phyloP scores from a whole-genome alignment of 805 yeast species.

The Nakazawaea populi region DNA sequence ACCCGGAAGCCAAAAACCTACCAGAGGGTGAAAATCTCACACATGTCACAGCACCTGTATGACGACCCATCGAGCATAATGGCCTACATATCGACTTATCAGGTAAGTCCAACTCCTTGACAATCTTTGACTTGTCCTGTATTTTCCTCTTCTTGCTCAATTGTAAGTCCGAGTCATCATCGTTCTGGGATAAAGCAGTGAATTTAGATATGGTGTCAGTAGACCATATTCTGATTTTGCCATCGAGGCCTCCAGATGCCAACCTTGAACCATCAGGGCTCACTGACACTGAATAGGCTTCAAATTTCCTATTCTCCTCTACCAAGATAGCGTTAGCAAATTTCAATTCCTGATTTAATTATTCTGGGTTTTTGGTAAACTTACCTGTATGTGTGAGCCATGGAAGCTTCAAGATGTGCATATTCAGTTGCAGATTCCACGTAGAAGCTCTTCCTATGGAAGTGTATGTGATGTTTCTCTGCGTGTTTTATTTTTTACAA shows the following conservation, averaged over 20 bases:
- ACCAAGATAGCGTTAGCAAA: constrained; percentile 4
- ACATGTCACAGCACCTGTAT: constrained; percentile 94
- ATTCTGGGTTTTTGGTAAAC: constrained; percentile 10
- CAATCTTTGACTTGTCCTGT: constrained; percentile 17
- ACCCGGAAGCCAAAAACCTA: constrained; percentile 85
- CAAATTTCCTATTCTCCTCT: constrained; percentile 78
- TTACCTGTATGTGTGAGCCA: constrained; percentile 60
- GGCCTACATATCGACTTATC: constrained; percentile 43
- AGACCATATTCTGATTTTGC: constrained; percentile 89
- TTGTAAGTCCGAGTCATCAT: constrained; percentile 4
- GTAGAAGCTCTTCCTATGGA: background rate
- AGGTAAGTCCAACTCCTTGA: constrained; percentile 12
- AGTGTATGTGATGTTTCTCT: too few relatives aligned
- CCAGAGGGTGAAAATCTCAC: constrained; percentile 93
- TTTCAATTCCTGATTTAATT: background rate
- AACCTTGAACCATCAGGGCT: constrained; percentile 77
- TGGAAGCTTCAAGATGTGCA: constrained; percentile 64
- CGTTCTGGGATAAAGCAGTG: constrained; percentile 16
- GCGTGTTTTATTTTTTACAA: background rate
- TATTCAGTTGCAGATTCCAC: constrained; percentile 16
- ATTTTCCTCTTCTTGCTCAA: constrained; percentile 6
- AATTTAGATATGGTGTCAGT: constrained; percentile 46
- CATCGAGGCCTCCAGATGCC: constrained; percentile 94
- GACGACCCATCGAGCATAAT: constrained; percentile 86
- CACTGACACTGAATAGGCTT: constrained; percentile 78